Evolutionary conservation across 768 basidiomycete species (phyloP), one percentile per base, ranked within the genome.

Genomic region (Porphyrellus cyaneotinctus): DNA sequence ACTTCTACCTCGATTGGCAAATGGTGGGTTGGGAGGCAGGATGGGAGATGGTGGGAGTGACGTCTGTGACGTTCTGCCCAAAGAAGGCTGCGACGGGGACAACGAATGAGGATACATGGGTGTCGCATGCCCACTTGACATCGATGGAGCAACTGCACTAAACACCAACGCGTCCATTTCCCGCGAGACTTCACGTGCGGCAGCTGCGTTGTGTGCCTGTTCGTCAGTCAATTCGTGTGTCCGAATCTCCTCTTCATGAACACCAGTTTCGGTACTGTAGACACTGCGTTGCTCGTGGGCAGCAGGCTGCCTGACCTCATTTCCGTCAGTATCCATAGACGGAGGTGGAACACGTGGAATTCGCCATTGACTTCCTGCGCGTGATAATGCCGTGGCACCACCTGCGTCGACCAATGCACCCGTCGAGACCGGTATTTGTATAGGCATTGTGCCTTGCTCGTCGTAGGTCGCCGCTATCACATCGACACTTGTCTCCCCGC

Each of bases 141-240:
- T 52, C 1, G 65, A 61, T 2, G 63, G 56, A 14, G 54, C 51
- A 44, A 64, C 62, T 1, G 74, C 64, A 49, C 58, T 68, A 55
- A 75, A 77, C 51, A 72, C 75, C 17, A 88, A 67, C 18, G 80
- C 74, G 51, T 86, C 83, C 44, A 88, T 59, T 61, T 87, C 88
- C 13, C 80, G 77, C 13, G 78, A 78, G 1, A 90, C 75, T 64
- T 86, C 86, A 17, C 81, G 76, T 6, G 85, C 85, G 24, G 83
- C 86, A 17, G 86, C 87, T 2, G 79, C 81, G 58, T 84, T 81
- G 26, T 80, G 74, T n/a, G 73, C 74, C 4, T 66, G 70, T 57
- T 85, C 84, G 12, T 83, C 78, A 9, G 77, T 74, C 5, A 50
- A 54, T 51, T 63, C 61, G 6, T 54, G 58, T 13, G 53, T 58